Percentiles rank a stretch among this genome's conserved stretches.
Evolutionary conservation across 2,329 filamentous ascomycete genomes (phyloP).

Genomic region (Aspergillus sp.): DNA sequence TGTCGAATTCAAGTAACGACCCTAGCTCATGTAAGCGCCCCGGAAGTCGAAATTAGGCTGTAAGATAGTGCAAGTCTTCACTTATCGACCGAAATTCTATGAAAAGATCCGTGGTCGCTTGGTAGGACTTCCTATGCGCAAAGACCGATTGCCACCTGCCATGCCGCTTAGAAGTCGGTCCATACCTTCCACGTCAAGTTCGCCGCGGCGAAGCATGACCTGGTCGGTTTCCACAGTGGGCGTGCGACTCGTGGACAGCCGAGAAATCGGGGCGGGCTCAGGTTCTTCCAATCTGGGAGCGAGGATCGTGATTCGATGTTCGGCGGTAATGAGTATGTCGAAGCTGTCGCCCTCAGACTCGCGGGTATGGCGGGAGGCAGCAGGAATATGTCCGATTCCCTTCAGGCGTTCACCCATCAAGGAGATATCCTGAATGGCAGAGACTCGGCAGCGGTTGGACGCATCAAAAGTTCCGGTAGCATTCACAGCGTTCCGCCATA

Average conservation of each 20-base stretch:
- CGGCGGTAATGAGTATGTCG: slow-evolving; percentile 42
- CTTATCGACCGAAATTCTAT: slow-evolving; percentile 13
- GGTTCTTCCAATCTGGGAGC: slow-evolving; percentile 30
- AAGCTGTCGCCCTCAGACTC: slow-evolving; percentile 25
- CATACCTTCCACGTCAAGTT: slow-evolving; percentile 50
- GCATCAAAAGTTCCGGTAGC: slow-evolving; percentile 40
- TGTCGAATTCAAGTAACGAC: too few species aligned
- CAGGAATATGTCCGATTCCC: slow-evolving; percentile 38
- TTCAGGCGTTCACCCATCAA: slow-evolving; percentile 43
- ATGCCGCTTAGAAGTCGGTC: slow-evolving; percentile 47
- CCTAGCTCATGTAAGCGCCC: not conserved
- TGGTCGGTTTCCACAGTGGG: slow-evolving; percentile 37
- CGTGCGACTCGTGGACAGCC: slow-evolving; percentile 16
- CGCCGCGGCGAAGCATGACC: slow-evolving; percentile 41
- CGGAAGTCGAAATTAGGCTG: not conserved
- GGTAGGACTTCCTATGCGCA: slow-evolving; percentile 36
- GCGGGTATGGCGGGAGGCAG: slow-evolving; percentile 23
- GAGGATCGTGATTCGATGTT: slow-evolving; percentile 42
- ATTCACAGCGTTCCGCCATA: slow-evolving; percentile 44
- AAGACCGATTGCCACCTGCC: slow-evolving; percentile 30
- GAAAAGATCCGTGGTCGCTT: slow-evolving; percentile 39
- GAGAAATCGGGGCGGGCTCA: slow-evolving; percentile 13
- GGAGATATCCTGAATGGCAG: slow-evolving; percentile 38
- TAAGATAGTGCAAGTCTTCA: not conserved
- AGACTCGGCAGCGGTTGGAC: slow-evolving; percentile 39